These are phyloP conservation scores for Pseudopithomyces maydicus DNA, from an alignment of 2,329 filamentous ascomycete genomes.

Conservation along the genomic window DNA sequence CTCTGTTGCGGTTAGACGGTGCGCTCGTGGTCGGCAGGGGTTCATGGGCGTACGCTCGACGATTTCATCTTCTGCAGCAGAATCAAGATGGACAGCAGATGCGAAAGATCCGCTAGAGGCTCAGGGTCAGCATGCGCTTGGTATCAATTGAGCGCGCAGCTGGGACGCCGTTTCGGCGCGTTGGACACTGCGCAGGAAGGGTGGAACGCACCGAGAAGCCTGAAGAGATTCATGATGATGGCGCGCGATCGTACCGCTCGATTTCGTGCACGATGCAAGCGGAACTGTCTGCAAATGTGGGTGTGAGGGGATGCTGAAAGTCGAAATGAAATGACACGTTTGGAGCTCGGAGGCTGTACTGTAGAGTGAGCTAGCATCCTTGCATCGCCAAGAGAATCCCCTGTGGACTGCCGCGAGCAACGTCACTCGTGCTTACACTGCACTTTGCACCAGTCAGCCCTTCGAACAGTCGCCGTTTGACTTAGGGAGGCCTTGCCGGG, in stretches of 20 bases:
- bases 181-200: neutral
- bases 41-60: constrained; percentile 71
- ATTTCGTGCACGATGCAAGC: constrained; percentile 18
- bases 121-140: constrained; percentile 28
- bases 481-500: neutral
- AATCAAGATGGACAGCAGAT: constrained; percentile 91
- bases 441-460: neutral
- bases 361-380: constrained; percentile 33
- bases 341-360: constrained; percentile 29
- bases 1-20: constrained; percentile 63
- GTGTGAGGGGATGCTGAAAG: constrained; percentile 12
- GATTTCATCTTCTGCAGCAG: constrained; percentile 93
- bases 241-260: constrained; percentile 21
- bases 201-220: constrained; percentile 63
- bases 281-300: constrained; percentile 15
- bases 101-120: constrained; percentile 83
- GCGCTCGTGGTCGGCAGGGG: constrained; percentile 1
- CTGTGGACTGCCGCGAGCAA: constrained; percentile 20
- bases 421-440: constrained; percentile 19
- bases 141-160: constrained; percentile 8
- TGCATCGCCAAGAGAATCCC: constrained; percentile 33
- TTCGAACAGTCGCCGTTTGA: neutral
- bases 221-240: constrained; percentile 71
- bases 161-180: neutral
- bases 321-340: constrained; percentile 45